phyloP scores from a whole-genome alignment of 148 eudicot genomes.

The Cornus suecica region DNA sequence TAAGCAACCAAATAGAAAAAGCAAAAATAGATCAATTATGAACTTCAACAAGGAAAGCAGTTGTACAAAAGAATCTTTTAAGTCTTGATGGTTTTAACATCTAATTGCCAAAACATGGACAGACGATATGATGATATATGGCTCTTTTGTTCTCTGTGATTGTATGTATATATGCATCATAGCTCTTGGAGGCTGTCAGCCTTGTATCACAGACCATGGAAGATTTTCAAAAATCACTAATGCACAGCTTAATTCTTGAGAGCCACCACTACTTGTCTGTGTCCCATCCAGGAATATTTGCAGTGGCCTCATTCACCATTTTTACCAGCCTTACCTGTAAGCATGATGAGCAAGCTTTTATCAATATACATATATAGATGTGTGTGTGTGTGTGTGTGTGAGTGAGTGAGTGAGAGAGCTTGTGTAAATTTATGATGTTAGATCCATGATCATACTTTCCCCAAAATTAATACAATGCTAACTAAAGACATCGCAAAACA shows the following conservation, averaged over 20 bases:
- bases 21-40: too few relatives aligned
- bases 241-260: not conserved
- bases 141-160: not conserved
- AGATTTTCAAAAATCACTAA: not conserved
- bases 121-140: not conserved
- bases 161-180: not conserved
- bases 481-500: not conserved
- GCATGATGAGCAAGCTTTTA: not conserved
- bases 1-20: too few relatives aligned
- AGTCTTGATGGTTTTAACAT: too few relatives aligned
- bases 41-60: too few relatives aligned
- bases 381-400: too few relatives aligned
- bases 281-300: conserved; percentile 48
- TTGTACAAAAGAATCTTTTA: too few relatives aligned
- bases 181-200: not conserved
- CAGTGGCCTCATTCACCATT: conserved; percentile 53
- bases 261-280: not conserved
- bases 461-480: not conserved
- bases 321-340: conserved; percentile 38
- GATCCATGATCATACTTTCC: not conserved
- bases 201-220: not conserved
- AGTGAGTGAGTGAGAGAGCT: too few relatives aligned
- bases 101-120: too few relatives aligned
- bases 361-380: too few relatives aligned
- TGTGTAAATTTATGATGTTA: not conserved